These are phyloP conservation scores for Neoboletus brunneissimus DNA, from an alignment of 768 basidiomycete species.

Conservation along the genomic window DNA sequence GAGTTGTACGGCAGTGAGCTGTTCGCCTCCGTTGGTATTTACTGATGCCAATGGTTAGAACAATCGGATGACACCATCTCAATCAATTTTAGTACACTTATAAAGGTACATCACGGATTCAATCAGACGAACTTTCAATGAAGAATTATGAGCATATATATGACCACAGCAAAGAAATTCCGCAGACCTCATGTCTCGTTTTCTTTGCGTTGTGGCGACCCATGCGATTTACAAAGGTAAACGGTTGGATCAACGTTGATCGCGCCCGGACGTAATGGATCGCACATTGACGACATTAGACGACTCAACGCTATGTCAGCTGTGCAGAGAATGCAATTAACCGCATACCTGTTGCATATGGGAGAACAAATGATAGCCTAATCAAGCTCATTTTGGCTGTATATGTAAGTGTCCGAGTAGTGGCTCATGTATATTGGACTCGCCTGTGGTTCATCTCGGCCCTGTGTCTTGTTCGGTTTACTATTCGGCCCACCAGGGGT, in stretches of 20 bases:
- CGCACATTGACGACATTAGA: background rate
- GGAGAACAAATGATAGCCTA: too few species aligned
- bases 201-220: background rate
- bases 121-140: background rate
- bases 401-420: background rate
- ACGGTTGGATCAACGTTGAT: too few species aligned
- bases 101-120: background rate
- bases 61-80: too few species aligned
- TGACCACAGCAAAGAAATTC: background rate
- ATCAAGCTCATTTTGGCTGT: background rate
- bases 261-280: too few species aligned
- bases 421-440: too few species aligned
- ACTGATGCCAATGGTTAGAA: too few species aligned
- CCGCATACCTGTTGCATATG: background rate
- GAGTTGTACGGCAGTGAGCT: background rate
- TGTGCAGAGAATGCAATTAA: background rate
- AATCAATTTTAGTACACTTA: too few species aligned
- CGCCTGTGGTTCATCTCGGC: too few species aligned
- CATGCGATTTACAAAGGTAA: background rate
- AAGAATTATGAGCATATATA: background rate
- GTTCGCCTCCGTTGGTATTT: too few species aligned
- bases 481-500: too few species aligned
- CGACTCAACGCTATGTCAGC: background rate
- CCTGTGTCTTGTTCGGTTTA: too few species aligned
- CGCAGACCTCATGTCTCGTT: background rate